Base-by-base conservation (phyloP, 2,329 filamentous ascomycete genomes). In the Spiromastix sp. region DNA sequence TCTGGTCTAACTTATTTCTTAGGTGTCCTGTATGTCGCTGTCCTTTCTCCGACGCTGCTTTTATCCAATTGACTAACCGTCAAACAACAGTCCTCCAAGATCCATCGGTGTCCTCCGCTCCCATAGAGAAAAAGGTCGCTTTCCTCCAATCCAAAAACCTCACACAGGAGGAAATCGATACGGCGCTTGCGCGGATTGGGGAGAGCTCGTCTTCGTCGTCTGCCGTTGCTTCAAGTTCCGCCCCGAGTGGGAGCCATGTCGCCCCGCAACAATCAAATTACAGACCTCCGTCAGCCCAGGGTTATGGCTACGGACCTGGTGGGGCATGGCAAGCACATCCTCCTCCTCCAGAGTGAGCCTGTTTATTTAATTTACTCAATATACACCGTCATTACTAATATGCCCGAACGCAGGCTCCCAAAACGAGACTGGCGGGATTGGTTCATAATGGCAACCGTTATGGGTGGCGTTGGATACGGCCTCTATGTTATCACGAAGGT, bases 381-480 rank as follows among this genome's bases (percentile, higher is more conserved):
- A n/a, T 10, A n/a, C 12, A 18, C 15, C 5, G 12, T 28, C 17
- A 13, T 36, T 26, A 21, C 25, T 28, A 12, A 24, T 29, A 13
- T 4, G 21, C 6, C 21, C 11, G 19, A 13, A n/a, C 11, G 9
- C 27, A 66, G 63, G 42, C 63, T 77, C 2, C 86, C 86, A 3
- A 79, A 77, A 55, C 72, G 91, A 52, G 91, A 98, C 63, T 98
- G 91, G 91, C 75, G 93, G 42, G 91, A 98, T 56, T 96, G 86
- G 83, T 98, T 98, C 63, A 96, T 98, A 60, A 94, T 96, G 85
- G 91, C 91, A 5, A 98, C 91, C 0, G 84, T 96, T 9, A 81
- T 93, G 43, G 81, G 86, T 38, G 85, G 87, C 32, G 79, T 95
- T 13, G 74, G 85, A 25, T 96, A 95, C 52, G 89, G 87, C 0